Conservation (phyloP, 805 yeast genomes). For the Ogataea pini region DNA sequence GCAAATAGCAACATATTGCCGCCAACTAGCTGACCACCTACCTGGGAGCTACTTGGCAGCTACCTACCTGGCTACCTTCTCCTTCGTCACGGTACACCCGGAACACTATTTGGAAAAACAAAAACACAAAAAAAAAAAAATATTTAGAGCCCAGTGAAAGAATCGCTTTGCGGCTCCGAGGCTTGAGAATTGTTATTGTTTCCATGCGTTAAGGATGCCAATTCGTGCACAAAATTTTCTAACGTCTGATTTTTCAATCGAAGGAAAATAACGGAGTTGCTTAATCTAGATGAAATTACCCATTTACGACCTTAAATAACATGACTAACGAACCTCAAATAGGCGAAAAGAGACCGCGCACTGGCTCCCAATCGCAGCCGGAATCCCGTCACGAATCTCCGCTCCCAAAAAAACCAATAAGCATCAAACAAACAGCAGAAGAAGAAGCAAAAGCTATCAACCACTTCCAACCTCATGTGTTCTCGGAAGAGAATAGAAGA, state of each 20-base stretch:
- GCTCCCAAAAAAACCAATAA: constrained; percentile 15
- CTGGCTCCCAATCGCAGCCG: background rate
- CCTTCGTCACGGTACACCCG: background rate
- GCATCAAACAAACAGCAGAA: constrained; percentile 35
- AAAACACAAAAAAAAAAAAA: background rate
- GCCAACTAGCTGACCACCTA: no score
- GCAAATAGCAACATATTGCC: no score
- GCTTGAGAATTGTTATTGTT: background rate
- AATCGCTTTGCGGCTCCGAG: background rate
- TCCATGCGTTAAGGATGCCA: background rate
- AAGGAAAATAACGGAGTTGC: background rate
- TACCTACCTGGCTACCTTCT: no score
- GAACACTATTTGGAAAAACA: background rate
- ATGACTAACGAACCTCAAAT: background rate
- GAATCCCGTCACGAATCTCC: background rate
- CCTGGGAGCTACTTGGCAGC: no score
- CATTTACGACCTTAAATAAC: no score
- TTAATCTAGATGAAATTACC: no score
- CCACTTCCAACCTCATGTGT: constrained; percentile 34
- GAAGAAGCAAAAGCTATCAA: constrained; percentile 35
- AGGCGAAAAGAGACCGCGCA: constrained; percentile 1
- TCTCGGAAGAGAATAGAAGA: constrained; percentile 40
- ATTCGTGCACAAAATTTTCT: background rate
- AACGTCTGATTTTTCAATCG: background rate
- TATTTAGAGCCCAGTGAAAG: background rate